Base-by-base conservation (phyloP, 2,329 filamentous ascomycete genomes). In the Knufia fluminis region DNA sequence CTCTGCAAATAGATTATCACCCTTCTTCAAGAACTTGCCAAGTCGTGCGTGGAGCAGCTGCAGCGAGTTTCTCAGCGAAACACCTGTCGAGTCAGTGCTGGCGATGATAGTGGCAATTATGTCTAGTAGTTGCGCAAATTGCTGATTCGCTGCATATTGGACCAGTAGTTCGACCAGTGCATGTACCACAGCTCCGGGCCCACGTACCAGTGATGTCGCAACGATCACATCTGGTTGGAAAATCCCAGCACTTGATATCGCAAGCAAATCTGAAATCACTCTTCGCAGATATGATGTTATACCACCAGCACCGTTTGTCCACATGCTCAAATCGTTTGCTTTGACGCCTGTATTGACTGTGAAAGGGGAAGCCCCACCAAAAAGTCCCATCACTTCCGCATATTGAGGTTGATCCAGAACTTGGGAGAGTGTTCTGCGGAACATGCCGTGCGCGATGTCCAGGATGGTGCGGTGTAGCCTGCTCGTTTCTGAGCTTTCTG, bases 391-490 rank as follows among this genome's bases (percentile, higher is more conserved):
- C 74, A 68, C 45, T 75, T 71, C 54, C 76, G 77, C 33, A 74
- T 66, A 12, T 28, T 53, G 46, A n/a, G 42, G 14, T 17, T 51
- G 33, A 8, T 48, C 45, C 6, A 31, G 16, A 2, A 10, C 6
- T 20, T 2, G 45, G 72, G 61, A 54, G 76, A 71, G 3, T 67
- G 66, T 32, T 75, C 72, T 14, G 80, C 68, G 2, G 69, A 65
- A 33, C 76, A 70, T 3, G 78, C 63, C 31, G 80, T 68, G 4
- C 70, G 68, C 71, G 53, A 80, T 78, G 8, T 70, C 72, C 8
- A 83, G 61, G 39, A 83, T 77, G 0, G 76, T 78, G 28, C 69
- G 69, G 58, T 83, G 79, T 66, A 82, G 81, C 16, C 75, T 72
- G 57, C 76, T 72, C 19, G 77, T 78, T 49, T 83, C 79, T 39